phyloP scores from a whole-genome alignment of 495 filamentous ascomycete genomes.

The Annulohypoxylon moriforme region DNA sequence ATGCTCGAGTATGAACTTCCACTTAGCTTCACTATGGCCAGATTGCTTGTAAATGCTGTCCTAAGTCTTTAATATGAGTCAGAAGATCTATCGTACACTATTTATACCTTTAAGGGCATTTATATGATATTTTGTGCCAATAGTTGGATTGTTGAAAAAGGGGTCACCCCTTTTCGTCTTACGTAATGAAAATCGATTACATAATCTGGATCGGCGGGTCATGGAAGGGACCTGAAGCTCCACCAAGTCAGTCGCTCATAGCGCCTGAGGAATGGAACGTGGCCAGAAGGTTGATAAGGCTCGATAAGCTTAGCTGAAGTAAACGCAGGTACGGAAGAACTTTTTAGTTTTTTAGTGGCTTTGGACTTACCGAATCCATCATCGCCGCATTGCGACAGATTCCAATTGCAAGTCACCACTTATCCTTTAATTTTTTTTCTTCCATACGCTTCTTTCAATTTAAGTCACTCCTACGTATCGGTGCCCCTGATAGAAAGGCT shows the following conservation, averaged over 20 bases:
- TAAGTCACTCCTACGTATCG: not conserved
- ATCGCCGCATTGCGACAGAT: constrained; percentile 11
- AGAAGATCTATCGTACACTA: too few species aligned
- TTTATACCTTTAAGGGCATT: too few species aligned
- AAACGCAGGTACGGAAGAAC: constrained; percentile 9
- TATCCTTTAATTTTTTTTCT: constrained; percentile 4
- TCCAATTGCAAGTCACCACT: not conserved
- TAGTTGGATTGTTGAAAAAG: not conserved
- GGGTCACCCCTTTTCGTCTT: not conserved
- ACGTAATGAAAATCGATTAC: not conserved
- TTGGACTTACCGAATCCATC: constrained; percentile 2
- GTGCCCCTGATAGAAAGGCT: constrained; percentile 1
- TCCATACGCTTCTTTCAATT: not conserved
- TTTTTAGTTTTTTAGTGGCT: constrained; percentile 2
- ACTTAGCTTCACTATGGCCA: too few species aligned
- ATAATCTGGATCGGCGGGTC: not conserved
- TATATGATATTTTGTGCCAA: not conserved
- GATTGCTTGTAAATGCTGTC: too few species aligned
- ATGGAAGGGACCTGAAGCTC: not conserved
- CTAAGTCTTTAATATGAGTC: too few species aligned
- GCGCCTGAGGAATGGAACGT: constrained; percentile 7
- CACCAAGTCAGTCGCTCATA: not conserved
- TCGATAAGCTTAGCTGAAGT: constrained; percentile 10
- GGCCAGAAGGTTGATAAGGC: constrained; percentile 16
- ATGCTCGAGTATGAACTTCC: too few species aligned